Base-by-base conservation (phyloP, 2,329 filamentous ascomycete genomes). In the Aspergillus sp. region DNA sequence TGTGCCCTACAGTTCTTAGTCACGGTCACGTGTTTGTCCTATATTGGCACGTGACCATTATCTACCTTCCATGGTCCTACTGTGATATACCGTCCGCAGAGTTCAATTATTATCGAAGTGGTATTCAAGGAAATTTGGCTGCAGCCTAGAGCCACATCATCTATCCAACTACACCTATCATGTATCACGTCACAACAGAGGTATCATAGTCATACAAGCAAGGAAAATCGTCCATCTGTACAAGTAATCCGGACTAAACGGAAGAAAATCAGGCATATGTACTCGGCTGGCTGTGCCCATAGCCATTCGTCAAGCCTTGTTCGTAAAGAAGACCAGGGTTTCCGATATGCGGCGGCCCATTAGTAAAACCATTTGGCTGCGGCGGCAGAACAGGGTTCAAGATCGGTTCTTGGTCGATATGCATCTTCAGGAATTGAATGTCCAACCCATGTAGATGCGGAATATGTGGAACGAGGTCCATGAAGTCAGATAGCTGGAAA, bases 391-490 rank as follows among this genome's bases (percentile, higher is more conserved):
- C 39, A 15, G 63, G 52, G n/a, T 37, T 59, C 23, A 57, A 37
- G 33, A 61, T 39, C 21, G 75, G 73, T 58, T 77, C 74, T 21
- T 66, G 65, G 49, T 75, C 73, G 49, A 78, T 71, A 55, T 77
- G 74, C 75, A 78, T 78, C 59, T 67, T 69, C 40, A 73, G 57
- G 31, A 75, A 69, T 37, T 74, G 69, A 35, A 78, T 68, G 40
- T 74, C 66, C 35, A 80, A 63, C 4, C 73, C 76, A 35, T 77
- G 69, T 17, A 82, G 74, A 65, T 82, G 79, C 33, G 76, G 75
- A 60, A 79, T 73, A 59, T 78, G 77, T 24, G 78, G 77, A 47
- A 80, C 73, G 39, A 80, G 74, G 58, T 80, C 77, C 70, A 77
- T 75, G 64, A 82, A 81, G 66, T 80, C 79, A 44, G 78, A 79